Percentiles rank a stretch among this genome's conserved stretches.
These are phyloP conservation scores for Leccinum longicurvipes DNA, from an alignment of 768 basidiomycete genomes.

Conservation along the genomic window DNA sequence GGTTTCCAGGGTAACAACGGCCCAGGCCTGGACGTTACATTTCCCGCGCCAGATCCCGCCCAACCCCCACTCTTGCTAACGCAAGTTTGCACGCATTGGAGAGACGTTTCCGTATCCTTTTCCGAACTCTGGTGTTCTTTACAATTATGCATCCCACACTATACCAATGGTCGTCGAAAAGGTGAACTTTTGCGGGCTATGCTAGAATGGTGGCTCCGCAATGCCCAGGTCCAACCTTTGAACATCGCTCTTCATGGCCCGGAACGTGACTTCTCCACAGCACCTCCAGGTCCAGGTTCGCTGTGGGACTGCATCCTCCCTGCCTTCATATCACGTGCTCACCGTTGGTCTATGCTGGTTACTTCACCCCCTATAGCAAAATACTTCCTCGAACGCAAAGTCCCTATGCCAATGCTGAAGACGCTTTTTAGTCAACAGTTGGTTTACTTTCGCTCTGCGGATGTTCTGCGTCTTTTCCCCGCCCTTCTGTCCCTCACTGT, in stretches of 20 bases:
- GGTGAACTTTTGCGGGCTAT: not conserved
- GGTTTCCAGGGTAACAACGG: not conserved
- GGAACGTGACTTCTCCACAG: not conserved
- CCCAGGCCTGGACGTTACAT: not conserved
- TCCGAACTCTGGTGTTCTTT: constrained; percentile 2
- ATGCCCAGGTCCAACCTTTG: not conserved
- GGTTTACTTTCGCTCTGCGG: not conserved
- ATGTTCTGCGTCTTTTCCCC: not conserved
- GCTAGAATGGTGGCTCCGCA: not conserved
- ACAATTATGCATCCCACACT: not conserved
- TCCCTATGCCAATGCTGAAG: not conserved
- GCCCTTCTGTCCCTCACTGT: not conserved
- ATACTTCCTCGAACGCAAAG: not conserved
- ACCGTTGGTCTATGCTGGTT: not conserved
- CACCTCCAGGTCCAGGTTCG: not conserved
- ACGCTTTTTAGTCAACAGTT: not conserved
- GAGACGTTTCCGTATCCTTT: not conserved
- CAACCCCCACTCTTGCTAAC: not conserved
- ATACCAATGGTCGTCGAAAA: not conserved
- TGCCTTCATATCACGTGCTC: not conserved
- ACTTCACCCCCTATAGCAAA: not conserved
- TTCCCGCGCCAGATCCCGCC: not conserved
- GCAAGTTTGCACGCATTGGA: not conserved
- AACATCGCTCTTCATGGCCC: not conserved
- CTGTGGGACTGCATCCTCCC: not conserved